Base-by-base conservation (phyloP, 1,284 basidiomycete genomes). In the Papiliotrema fonsecae region DNA sequence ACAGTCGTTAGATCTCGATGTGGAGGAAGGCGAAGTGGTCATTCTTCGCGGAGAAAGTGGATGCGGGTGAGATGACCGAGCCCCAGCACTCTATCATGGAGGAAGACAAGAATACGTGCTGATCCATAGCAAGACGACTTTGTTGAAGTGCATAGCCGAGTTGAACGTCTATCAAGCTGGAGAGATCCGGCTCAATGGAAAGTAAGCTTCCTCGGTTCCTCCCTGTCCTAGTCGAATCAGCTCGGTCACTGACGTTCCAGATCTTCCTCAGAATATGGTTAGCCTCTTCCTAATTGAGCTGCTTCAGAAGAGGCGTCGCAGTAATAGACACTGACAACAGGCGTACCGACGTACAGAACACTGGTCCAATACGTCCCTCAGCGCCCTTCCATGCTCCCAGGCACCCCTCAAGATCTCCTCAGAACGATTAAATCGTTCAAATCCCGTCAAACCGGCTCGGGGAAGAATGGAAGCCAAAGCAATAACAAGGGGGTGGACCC, bases 301-400 rank as follows among this genome's bases (percentile, higher is more conserved):
- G n/a, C n/a, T n/a, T n/a, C n/a, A n/a, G n/a, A n/a, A n/a, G n/a
- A n/a, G n/a, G n/a, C n/a, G n/a, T n/a, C n/a, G n/a, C n/a, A n/a
- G n/a, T n/a, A n/a, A n/a, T n/a, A n/a, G n/a, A n/a, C n/a, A 34
- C 40, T 49, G 27, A 52, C 28, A 32, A 28, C 60, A 87, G 87
- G 86, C 13, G 79, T 89, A 31, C 86, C 88, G 4, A 69, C 68
- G 24, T 92, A 82, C 72, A 81, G 89, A 45, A 87, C 85, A 0
- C 79, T 78, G 51, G 82, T 91, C 2, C 79, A 84, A 56, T 92
- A 92, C 65, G 82, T 91, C 36, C 88, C 88, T 0, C 89, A 92
- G 69, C 78, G 89, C 19, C 84, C 88, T 0, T 86, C 87, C 0
- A 75, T 91, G 14, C 79, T 91, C n/a, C 81, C 87, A 0, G 85